Base-by-base conservation (phyloP, 805 yeast genomes). In the Saccharomyces mikatae region DNA sequence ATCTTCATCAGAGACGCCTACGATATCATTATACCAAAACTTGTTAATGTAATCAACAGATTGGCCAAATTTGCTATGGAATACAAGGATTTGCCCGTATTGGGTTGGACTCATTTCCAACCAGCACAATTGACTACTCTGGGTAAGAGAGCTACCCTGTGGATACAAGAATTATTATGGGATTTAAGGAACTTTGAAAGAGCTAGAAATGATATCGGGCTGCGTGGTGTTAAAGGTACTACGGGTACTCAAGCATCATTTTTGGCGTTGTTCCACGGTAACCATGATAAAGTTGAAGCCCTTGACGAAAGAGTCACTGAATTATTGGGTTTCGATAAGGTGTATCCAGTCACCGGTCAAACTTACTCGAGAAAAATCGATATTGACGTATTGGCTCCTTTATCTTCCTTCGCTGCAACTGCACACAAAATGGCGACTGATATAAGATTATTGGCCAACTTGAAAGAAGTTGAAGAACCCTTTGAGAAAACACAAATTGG, bases 71-170 rank as follows among this genome's bases (percentile, higher is more conserved):
- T 94, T 72, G 98, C 99, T 48, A 70, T 89, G 60, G 83, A 87
- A 72, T 82, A 92, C 79, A 94, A 94, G 76, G 98, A 94, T 72
- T 74, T 91, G 74, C 98, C 99, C 41, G 97, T 91, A 47, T 80
- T 94, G 61, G 99, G 99, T 36, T 94, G 98, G 98, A 94, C 99
- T 55, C 99, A 94, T 74, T 94, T 94, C 83, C 99, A 94, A 78
- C 99, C 99, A 14, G 99, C 99, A 52, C 99, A 94, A 77, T 82
- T 94, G 71, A 92, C 98, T 62, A 94, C 99, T 32, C 96, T 94
- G 59, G 99, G 99, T 72, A 94, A 94, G 79, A 86, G 99, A 76
- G 95, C 96, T 54, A 90, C 97, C 48, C 78, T 94, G 68, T 94
- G 99, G 99, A 78, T 94, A 64, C 99, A 94, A 79, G 99, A 94